Evolutionary conservation across 495 filamentous ascomycete species (phyloP).

Genomic region (Podospora appendiculata): DNA sequence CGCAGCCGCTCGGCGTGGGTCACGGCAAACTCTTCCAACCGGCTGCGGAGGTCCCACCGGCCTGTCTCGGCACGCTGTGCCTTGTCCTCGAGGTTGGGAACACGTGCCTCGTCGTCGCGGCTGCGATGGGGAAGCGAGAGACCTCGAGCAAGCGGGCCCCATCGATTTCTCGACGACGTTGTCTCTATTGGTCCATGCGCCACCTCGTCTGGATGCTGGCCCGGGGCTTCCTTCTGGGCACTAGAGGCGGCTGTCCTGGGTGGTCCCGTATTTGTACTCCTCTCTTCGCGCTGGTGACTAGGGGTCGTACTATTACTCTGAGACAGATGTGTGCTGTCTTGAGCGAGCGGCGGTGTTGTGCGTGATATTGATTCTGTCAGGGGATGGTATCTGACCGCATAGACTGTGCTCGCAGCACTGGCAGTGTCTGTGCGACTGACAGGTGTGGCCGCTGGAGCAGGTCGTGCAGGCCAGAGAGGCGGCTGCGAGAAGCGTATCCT

Average conservation of each 20-base stretch:
- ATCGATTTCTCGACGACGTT: slow-evolving; percentile 10
- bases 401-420: slow-evolving; percentile 67
- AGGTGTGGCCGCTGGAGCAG: slow-evolving; percentile 58
- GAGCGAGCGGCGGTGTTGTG: slow-evolving; percentile 23
- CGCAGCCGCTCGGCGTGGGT: slow-evolving; percentile 38
- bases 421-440: slow-evolving; percentile 71
- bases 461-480: slow-evolving; percentile 51
- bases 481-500: slow-evolving; percentile 32
- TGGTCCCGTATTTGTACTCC: slow-evolving; percentile 2
- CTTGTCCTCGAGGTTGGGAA: not conserved
- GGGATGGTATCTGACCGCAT: slow-evolving; percentile 77
- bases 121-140: slow-evolving; percentile 12
- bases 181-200: not conserved
- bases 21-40: slow-evolving; percentile 41
- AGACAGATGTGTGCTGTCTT: slow-evolving; percentile 20
- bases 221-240: slow-evolving; percentile 1
- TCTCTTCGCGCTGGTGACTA: slow-evolving; percentile 18
- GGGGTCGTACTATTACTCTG: slow-evolving; percentile 25
- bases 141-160: slow-evolving; percentile 18
- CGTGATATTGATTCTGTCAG: slow-evolving; percentile 55
- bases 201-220: slow-evolving; percentile 3
- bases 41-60: slow-evolving; percentile 36
- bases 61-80: not conserved
- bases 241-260: too few relatives aligned
- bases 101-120: slow-evolving; percentile 10